Percentiles rank a stretch among this genome's conserved stretches.
phyloP scores from a whole-genome alignment of 2,329 filamentous ascomycete species.

The Fusarium solani-melongenae region DNA sequence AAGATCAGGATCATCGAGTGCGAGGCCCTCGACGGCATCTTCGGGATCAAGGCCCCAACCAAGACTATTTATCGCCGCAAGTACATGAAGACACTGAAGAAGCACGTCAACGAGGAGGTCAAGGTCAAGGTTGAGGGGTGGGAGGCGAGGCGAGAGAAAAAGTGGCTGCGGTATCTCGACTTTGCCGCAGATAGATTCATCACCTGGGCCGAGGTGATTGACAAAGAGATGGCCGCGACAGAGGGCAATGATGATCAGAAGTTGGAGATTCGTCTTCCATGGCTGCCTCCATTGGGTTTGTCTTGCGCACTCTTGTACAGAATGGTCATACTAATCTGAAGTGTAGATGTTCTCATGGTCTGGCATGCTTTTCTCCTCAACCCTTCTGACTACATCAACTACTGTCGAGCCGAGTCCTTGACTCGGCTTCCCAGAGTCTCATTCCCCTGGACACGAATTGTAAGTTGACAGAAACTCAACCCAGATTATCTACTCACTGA shows the following conservation, averaged over 20 bases:
- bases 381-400: conserved; percentile 20
- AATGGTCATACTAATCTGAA: neutral
- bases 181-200: conserved; percentile 39
- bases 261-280: conserved; percentile 5
- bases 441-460: conserved; percentile 32
- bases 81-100: conserved; percentile 14
- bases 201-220: conserved; percentile 25
- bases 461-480: neutral
- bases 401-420: conserved; percentile 3
- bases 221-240: conserved; percentile 4
- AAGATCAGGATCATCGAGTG: conserved; percentile 43
- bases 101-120: conserved; percentile 15
- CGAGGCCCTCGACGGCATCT: conserved; percentile 16
- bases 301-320: neutral
- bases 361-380: conserved; percentile 38
- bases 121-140: conserved; percentile 17
- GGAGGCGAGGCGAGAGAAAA: conserved; percentile 9
- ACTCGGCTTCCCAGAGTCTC: conserved; percentile 8
- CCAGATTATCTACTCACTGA: neutral
- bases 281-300: conserved; percentile 28
- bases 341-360: conserved; percentile 30
- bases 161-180: conserved; percentile 39
- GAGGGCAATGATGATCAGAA: neutral
- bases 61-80: conserved; percentile 29
- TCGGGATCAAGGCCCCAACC: conserved; percentile 13